Conservation (phyloP, 225 moss, liverwort and hornwort genomes). For the Pseudisothecium myosuroides region DNA sequence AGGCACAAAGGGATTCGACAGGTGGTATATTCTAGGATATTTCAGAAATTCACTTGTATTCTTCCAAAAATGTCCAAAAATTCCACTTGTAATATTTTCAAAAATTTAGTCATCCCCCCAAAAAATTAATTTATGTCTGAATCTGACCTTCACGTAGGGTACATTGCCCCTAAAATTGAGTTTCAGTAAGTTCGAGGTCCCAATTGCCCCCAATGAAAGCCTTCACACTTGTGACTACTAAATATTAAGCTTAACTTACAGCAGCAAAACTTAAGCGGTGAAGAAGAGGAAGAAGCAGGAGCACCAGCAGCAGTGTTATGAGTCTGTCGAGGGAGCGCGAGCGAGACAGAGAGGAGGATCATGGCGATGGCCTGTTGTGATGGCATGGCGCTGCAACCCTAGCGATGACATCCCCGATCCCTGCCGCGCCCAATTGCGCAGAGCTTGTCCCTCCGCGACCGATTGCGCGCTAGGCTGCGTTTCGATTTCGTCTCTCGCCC, state of each 20-base stretch:
- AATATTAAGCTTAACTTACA: neutral
- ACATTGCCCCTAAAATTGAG: neutral
- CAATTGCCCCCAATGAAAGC: neutral
- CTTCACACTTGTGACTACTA: neutral
- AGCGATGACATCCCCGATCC: neutral
- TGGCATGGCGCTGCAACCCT: slow-evolving; percentile 2
- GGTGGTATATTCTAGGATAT: too few species aligned
- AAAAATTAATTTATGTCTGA: too few species aligned
- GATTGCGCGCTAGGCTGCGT: neutral
- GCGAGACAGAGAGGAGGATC: neutral
- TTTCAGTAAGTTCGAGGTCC: neutral
- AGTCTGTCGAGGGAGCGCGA: neutral
- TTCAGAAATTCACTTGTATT: too few species aligned
- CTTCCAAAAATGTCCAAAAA: too few species aligned
- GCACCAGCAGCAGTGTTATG: neutral
- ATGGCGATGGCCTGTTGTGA: neutral
- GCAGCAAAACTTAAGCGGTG: neutral
- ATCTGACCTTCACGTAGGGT: too few species aligned
- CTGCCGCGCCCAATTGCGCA: neutral
- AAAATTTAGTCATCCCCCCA: too few species aligned
- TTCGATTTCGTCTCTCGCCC: neutral
- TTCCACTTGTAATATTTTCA: too few species aligned
- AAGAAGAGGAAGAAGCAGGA: neutral
- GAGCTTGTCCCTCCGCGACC: neutral
- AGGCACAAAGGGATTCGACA: too few species aligned